phyloP scores from a whole-genome alignment of 176 grass and related monocot genomes.

The Areca catechu region DNA sequence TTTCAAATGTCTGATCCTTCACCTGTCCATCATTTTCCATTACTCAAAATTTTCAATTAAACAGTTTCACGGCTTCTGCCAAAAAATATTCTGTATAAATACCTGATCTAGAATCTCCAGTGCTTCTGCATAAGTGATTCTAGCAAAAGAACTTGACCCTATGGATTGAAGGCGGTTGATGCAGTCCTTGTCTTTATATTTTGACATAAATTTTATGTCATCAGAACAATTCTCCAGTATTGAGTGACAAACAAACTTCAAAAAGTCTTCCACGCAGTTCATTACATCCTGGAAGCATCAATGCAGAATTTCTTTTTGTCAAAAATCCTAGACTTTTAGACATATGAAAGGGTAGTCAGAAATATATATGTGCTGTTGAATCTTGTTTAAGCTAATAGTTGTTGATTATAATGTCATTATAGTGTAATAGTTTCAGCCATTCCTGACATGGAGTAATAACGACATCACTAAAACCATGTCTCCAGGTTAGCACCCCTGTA shows the following conservation, averaged over 20 bases:
- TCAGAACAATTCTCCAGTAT: constrained; percentile 24
- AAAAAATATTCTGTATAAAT: background rate
- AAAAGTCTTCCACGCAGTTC: constrained; percentile 39
- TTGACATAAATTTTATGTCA: constrained; percentile 45
- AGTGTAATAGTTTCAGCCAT: no score
- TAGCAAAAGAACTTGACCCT: constrained; percentile 25
- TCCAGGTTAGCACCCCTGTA: no score
- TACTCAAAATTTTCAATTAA: no score
- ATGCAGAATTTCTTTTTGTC: no score
- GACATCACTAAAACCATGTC: no score
- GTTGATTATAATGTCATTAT: no score
- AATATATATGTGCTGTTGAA: no score
- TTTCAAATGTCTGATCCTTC: constrained; percentile 31
- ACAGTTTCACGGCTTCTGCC: no score
- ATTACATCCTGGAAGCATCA: constrained; percentile 36
- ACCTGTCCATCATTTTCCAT: constrained; percentile 21
- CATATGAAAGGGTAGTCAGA: no score
- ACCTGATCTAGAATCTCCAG: constrained; percentile 41
- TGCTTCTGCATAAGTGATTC: constrained; percentile 52
- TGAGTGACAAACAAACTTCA: constrained; percentile 33
- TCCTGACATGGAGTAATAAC: no score
- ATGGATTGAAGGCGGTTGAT: constrained; percentile 13
- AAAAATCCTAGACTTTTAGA: no score
- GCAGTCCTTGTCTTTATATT: constrained; percentile 2
- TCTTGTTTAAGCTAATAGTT: no score